Conservation (phyloP, 2,329 filamentous ascomycete species). For the Diaporthe ampelina region DNA sequence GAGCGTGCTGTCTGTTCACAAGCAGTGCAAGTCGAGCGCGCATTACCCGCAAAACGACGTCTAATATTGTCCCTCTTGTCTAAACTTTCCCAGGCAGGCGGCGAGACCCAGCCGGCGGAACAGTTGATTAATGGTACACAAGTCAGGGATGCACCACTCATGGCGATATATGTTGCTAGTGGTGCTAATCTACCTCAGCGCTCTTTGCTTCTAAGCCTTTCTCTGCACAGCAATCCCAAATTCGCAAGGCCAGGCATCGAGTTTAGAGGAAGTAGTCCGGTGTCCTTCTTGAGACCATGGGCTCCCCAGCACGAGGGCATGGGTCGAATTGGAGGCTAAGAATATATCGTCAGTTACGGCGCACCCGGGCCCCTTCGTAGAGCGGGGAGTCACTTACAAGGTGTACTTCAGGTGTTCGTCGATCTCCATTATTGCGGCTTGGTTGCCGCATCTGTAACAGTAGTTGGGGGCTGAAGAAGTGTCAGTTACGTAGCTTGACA, state of each 20-base stretch:
- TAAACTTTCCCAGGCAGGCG: constrained; percentile 28
- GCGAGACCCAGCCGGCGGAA: constrained; percentile 29
- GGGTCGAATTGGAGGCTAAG: constrained; percentile 97
- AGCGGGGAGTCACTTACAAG: constrained; percentile 79
- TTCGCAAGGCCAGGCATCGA: constrained; percentile 36
- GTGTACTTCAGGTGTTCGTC: constrained; percentile 99
- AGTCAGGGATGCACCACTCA: constrained; percentile 32
- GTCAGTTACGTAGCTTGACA: constrained; percentile 46
- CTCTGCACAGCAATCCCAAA: constrained; percentile 32
- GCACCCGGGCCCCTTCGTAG: too few relatives aligned
- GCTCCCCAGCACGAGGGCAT: constrained; percentile 95
- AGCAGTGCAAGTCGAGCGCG: constrained; percentile 20
- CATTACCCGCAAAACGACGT: constrained; percentile 34
- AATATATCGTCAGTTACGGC: constrained; percentile 37
- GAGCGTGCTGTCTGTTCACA: constrained; percentile 12
- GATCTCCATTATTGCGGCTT: constrained; percentile 99
- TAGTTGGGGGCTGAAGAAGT: constrained; percentile 80
- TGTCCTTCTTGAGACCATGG: constrained; percentile 97
- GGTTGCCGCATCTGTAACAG: constrained; percentile 99
- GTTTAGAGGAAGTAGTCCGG: constrained; percentile 98
- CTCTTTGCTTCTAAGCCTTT: constrained; percentile 39
- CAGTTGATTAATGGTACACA: constrained; percentile 38
- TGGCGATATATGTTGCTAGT: constrained; percentile 34
- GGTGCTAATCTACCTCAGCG: constrained; percentile 35
- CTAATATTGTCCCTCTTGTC: constrained; percentile 38